Evolutionary conservation across 1,284 basidiomycete genomes (phyloP).

Genomic region (Chalciporus sp.): DNA sequence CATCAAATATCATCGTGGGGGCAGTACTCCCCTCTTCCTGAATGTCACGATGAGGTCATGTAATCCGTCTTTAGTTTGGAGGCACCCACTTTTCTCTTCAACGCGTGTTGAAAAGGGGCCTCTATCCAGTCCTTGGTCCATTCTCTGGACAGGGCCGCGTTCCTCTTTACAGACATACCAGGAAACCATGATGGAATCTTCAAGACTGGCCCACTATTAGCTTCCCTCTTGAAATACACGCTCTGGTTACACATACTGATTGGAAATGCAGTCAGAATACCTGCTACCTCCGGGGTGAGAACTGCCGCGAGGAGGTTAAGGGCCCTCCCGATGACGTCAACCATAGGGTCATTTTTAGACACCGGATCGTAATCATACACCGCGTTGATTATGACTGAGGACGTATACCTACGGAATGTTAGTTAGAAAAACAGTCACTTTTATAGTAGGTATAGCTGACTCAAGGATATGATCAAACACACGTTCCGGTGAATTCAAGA

Average conservation of each 20-base stretch:
- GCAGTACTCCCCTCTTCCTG: conserved; percentile 13
- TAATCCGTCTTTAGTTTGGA: not conserved
- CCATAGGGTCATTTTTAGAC: conserved; percentile 16
- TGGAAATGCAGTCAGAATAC: conserved; percentile 18
- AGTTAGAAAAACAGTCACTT: not conserved
- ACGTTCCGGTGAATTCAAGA: conserved; percentile 32
- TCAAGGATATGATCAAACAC: conserved; percentile 28
- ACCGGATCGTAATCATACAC: conserved; percentile 22
- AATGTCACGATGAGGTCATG: not conserved
- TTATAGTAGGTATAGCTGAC: not conserved
- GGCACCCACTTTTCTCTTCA: conserved; percentile 1
- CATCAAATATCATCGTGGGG: conserved; percentile 19
- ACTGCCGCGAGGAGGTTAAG: not conserved
- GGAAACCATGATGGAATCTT: conserved; percentile 21
- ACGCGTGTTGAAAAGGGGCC: conserved; percentile 17
- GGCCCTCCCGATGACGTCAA: conserved; percentile 15
- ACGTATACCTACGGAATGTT: conserved; percentile 7
- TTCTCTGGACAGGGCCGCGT: conserved; percentile 4
- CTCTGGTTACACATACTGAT: conserved; percentile 6
- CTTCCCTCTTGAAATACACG: not conserved
- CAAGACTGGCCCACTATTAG: conserved; percentile 7
- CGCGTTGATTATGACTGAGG: conserved; percentile 23
- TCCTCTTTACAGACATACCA: conserved; percentile 16
- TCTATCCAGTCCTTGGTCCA: conserved; percentile 14
- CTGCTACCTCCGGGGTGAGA: conserved; percentile 14